Base-by-base conservation (phyloP, 2,329 filamentous ascomycete species). In the Endoconidiophora polonica region DNA sequence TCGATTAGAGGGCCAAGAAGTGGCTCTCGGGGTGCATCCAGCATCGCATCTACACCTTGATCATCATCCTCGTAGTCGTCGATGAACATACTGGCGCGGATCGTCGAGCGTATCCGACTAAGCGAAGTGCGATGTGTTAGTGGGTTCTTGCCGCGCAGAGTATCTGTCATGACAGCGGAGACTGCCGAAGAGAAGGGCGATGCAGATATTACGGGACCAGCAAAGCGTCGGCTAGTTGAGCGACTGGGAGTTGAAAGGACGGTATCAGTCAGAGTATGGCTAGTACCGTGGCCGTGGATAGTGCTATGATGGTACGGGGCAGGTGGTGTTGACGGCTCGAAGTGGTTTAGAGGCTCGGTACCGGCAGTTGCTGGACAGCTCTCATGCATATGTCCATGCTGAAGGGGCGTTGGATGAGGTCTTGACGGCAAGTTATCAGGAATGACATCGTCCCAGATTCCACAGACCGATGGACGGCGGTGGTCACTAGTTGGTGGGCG, bases 171-270 rank as follows among this genome's bases (percentile, higher is more conserved):
- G 0, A 75, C 73, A 0, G 72, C 72, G 16, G 68, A 74, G 37
- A 79, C 71, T 1, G 75, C 77, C 0, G 74, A 76, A 1, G 74
- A 76, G 33, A 78, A 66, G 0, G 75, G 75, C 0, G 74, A 77
- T 9, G 75, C 74, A 2, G 74, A 77, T 54, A 77, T 74, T 37
- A 78, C 68, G 2, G 69, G 67, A 29, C 68, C 69, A 24, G 67
- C 62, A 54, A 62, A 67, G 45, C 66, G 63, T 23, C 65, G 63
- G 43, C 61, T 62, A 40, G 65, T 63, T 54, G 58, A 44, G 57
- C 57, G 46, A 10, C 49, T 59, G 6, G 58, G 58, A 3, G 56
- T 56, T 14, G 55, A 49, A 14, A 46, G 23, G 20, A 42, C 58
- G 56, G 9, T 57, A 56, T 20, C 59, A 54, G 22, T 64, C 60